Evolutionary conservation across 2,329 filamentous ascomycete species (phyloP), one percentile per base, ranked within the genome.

Genomic region (Passalora sequoiae): DNA sequence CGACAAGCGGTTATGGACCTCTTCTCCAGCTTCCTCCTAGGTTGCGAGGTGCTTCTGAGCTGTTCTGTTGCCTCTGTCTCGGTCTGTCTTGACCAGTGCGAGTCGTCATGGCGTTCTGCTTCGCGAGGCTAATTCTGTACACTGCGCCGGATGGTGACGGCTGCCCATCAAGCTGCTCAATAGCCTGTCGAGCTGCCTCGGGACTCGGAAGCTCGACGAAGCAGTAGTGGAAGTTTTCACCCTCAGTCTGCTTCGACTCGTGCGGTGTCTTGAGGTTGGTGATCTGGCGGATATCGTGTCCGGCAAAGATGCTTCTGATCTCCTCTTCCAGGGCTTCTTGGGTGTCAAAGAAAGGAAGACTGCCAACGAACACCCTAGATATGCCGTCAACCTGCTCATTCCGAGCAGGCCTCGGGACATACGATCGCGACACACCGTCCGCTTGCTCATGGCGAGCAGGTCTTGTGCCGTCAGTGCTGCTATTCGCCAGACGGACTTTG

Each of bases 211-310:
- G 35, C 33, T 63, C 60, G 3, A 63, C 59, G 30, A 62, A 63
- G 25, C 59, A 61, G 38, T 62, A 62, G 44, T 50, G 49, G n/a
- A 49, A 47, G 7, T 47, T 50, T 12, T 44, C 55, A 6, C 43
- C 43, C 20, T 24, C 29, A 6, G 20, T 30, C 19, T 37, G 19
- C 1, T 43, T 42, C 6, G 42, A 44, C 10, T 54, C 46, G 10
- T 36, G 40, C 2, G 57, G 55, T 12, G 49, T 53, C 9, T 59
- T 56, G 32, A 73, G 57, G 57, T 74, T 75, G 59, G 67, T 73
- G 44, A 75, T 65, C 39, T 67, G 68, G 59, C 67, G 73, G 44
- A 75, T 60, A 10, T 67, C 60, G 50, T 67, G 70, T 9, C 61
- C 69, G 10, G 65, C 56, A 59, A 75, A 75, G 40, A 75, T 62